Evolutionary conservation across 805 yeast genomes (phyloP), one percentile per base, ranked within the genome.

Genomic region (Jamesozyma gamospora): DNA sequence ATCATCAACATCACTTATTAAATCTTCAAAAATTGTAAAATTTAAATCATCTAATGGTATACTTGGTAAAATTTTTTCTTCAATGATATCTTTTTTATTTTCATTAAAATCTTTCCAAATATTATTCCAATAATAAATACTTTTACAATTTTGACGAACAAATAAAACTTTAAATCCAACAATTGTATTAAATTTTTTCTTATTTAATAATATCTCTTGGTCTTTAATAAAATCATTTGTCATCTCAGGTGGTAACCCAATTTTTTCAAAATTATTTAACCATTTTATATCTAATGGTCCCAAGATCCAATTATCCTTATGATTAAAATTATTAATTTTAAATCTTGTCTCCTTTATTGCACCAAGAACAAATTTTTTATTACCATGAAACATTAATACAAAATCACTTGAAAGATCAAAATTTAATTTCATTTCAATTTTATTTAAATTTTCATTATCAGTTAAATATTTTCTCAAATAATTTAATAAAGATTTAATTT

Each of bases 361-460:
- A n/a, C 46, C 35, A 14, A 57, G 35, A 9, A 50, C 33, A 18
- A 58, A 50, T 36, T 47, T 51, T 34, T 45, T 56, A 34, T 51
- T 51, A 6, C 51, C 50, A 32, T 53, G 49, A 38, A 57, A 58
- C 6, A 48, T 17, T 13, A 57, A 17, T 8, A 40, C 42, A 2
- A 35, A 32, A 18, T 35, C 37, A 2, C 28, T 34, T 21, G 29
- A 9, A 17, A 31, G 10, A 9, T 11, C n/a, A 11, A 18, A 21
- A 14, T 26, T 21, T 2, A 31, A 24, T 25, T 24, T 12, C 7
- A 11, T n/a, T 31, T 36, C 39, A 8, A 30, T 18, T 6, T 11
- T 4, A 29, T 29, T 29, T 9, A n/a, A 9, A 29, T n/a, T 16
- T n/a, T 14, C n/a, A 6, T n/a, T 15, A 11, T 5, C n/a, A 15